These are phyloP conservation scores for Ramalina peruviana DNA, from an alignment of 495 filamentous ascomycete species.

Conservation along the genomic window DNA sequence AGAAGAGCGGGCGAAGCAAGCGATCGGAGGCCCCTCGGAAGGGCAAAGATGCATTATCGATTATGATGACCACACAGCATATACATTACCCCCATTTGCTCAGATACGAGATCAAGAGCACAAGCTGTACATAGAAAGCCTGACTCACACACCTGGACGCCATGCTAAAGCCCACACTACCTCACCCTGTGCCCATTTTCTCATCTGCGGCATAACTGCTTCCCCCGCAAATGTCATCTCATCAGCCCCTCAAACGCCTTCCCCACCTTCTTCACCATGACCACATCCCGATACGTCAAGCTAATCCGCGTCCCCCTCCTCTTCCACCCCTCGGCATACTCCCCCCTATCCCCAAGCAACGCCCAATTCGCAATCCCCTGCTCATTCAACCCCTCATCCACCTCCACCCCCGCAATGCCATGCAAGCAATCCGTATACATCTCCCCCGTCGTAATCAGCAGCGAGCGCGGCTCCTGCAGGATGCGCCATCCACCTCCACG, in stretches of 20 bases:
- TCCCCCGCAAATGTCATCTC: conserved; percentile 18
- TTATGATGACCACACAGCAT: no score
- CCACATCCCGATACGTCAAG: conserved; percentile 85
- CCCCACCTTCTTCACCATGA: conserved; percentile 68
- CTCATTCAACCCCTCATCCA: conserved; percentile 45
- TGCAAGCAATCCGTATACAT: conserved; percentile 65
- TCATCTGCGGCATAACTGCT: no score
- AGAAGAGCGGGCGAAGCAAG: no score
- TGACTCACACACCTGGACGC: no score
- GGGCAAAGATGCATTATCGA: no score
- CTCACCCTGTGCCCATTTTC: no score
- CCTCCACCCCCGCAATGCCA: conserved; percentile 50
- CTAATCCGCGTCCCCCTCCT: conserved; percentile 59
- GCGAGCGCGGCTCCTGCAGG: conserved; percentile 73
- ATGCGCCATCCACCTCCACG: conserved; percentile 49
- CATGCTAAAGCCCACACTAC: no score
- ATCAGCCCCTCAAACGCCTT: conserved; percentile 47
- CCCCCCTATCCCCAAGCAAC: conserved; percentile 46
- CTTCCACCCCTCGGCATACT: conserved; percentile 43
- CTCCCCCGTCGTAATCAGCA: conserved; percentile 55
- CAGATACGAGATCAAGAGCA: no score
- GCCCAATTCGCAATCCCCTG: conserved; percentile 71
- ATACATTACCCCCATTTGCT: no score
- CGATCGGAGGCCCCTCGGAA: no score
- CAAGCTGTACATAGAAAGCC: no score